phyloP scores from a whole-genome alignment of 2,329 filamentous ascomycete genomes.

The Cucurbitaria berberidis region DNA sequence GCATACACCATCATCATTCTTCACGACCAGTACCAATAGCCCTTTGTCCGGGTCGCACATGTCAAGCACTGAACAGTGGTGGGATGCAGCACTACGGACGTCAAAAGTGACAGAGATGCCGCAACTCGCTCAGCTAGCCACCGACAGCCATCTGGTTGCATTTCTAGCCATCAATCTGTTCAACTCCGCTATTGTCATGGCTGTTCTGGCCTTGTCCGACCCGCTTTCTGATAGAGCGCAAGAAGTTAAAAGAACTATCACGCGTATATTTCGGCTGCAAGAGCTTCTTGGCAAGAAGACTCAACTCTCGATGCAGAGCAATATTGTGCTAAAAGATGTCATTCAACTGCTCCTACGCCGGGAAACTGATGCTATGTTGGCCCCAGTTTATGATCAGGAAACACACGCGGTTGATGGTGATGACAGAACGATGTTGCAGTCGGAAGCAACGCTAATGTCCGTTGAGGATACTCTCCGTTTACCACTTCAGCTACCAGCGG shows the following conservation, averaged over 20 bases:
- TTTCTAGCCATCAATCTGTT: slow-evolving; percentile 56
- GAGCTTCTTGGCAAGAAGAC: slow-evolving; percentile 34
- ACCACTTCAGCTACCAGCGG: slow-evolving; percentile 11
- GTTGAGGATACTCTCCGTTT: slow-evolving; percentile 20
- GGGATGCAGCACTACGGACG: slow-evolving; percentile 50
- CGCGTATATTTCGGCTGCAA: slow-evolving; percentile 52
- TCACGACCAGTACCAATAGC: slow-evolving; percentile 2
- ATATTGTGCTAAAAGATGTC: slow-evolving; percentile 19
- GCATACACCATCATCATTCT: slow-evolving; percentile 7
- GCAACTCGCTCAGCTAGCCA: slow-evolving; percentile 47
- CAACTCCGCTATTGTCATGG: slow-evolving; percentile 54
- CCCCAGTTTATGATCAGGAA: not conserved
- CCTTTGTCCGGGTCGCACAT: slow-evolving; percentile 15
- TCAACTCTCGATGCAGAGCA: slow-evolving; percentile 19
- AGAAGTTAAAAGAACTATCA: slow-evolving; percentile 52
- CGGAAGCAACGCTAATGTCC: slow-evolving; percentile 8
- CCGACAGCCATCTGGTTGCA: slow-evolving; percentile 52
- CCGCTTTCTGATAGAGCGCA: slow-evolving; percentile 53
- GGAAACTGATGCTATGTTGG: slow-evolving; percentile 19
- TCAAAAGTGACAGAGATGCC: slow-evolving; percentile 46
- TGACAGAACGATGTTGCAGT: not conserved
- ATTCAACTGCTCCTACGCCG: slow-evolving; percentile 20
- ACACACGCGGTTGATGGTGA: not conserved
- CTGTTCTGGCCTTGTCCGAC: slow-evolving; percentile 52
- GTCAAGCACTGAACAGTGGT: slow-evolving; percentile 42